Evolutionary conservation across 768 basidiomycete species (phyloP).

Genomic region (Mrakia gelida): DNA sequence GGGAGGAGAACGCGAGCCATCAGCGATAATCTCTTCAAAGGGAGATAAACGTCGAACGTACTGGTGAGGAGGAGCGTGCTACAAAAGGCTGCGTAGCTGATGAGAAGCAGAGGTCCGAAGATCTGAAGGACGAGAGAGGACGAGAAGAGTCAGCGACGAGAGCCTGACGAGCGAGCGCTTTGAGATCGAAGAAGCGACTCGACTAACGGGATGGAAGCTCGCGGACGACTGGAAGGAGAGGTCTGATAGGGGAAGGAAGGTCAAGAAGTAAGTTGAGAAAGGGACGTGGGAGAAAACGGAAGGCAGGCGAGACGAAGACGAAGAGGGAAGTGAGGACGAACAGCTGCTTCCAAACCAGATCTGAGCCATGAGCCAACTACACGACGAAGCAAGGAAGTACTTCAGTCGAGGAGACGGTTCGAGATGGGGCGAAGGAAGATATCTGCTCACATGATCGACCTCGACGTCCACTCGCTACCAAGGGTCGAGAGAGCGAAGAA

Average conservation of each 20-base stretch:
- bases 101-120: conserved; percentile 36
- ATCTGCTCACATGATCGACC: not conserved
- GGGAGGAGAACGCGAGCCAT: not conserved
- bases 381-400: conserved; percentile 33
- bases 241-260: conserved; percentile 18
- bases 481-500: conserved; percentile 56
- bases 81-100: conserved; percentile 68
- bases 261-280: not conserved
- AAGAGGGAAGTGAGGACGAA: too few relatives aligned
- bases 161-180: too few relatives aligned
- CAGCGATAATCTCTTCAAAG: too few relatives aligned
- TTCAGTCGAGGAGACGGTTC: not conserved
- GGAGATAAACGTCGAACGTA: too few relatives aligned
- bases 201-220: conserved; percentile 51
- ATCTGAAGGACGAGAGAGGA: not conserved
- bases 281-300: not conserved
- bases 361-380: conserved; percentile 71
- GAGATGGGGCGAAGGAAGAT: not conserved
- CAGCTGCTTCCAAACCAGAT: conserved; percentile 66
- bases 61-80: conserved; percentile 77
- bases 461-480: conserved; percentile 43
- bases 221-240: conserved; percentile 50
- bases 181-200: not conserved
- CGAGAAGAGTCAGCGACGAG: not conserved
- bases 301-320: not conserved